A percentile compares a stretch with the other conserved stretches of the same genome.
Evolutionary conservation across 257 asterid species (phyloP).

Genomic region (Capsicum rhomboideum): DNA sequence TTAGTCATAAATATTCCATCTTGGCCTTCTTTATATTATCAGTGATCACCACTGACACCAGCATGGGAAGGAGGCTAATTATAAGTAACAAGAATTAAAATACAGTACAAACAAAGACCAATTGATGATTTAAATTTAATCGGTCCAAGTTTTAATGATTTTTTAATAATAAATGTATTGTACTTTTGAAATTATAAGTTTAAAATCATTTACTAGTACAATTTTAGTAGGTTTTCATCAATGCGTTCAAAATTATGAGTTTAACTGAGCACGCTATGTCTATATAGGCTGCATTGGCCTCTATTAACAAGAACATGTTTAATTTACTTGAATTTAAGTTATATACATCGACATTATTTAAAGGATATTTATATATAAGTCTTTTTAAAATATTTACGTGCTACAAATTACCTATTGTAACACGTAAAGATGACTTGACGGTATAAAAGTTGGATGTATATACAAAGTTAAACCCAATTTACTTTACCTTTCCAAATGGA

Average conservation of each 20-base stretch:
- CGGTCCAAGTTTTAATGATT: too few species aligned
- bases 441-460: background rate
- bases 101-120: background rate
- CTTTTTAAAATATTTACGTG: too few species aligned
- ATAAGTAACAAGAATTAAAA: background rate
- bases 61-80: background rate
- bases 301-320: background rate
- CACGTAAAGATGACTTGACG: too few species aligned
- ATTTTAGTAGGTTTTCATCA: background rate
- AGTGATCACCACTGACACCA: too few species aligned
- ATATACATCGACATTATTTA: background rate
- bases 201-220: background rate
- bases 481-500: conserved; percentile 92
- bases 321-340: background rate
- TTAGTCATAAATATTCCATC: background rate
- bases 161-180: background rate
- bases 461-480: background rate
- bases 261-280: background rate
- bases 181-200: background rate
- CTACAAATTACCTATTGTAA: too few species aligned
- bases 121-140: background rate
- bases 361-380: too few species aligned
- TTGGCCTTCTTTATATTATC: background rate
- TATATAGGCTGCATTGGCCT: background rate
- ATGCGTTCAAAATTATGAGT: background rate